Evolutionary conservation across 2,329 filamentous ascomycete genomes (phyloP).

Genomic region (Trichophyton benhamiae): DNA sequence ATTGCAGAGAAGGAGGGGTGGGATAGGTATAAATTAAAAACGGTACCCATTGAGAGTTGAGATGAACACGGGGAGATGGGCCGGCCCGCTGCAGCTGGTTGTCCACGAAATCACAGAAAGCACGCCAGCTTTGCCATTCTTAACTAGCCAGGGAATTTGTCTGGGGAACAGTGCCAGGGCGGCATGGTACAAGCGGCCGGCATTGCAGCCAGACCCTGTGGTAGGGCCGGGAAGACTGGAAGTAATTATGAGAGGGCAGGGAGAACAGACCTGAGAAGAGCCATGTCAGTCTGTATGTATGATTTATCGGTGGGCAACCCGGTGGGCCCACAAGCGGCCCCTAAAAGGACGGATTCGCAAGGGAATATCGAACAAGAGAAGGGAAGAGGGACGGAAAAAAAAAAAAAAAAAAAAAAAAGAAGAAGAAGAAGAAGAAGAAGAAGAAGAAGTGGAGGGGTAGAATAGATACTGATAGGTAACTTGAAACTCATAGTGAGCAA

Average conservation of each 20-base stretch:
- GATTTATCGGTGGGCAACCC: background rate
- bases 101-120: constrained; percentile 11
- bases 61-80: constrained; percentile 22
- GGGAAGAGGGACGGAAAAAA: too few relatives aligned
- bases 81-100: constrained; percentile 32
- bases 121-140: constrained; percentile 1
- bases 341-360: background rate
- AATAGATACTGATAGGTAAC: constrained; percentile 3
- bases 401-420: too few relatives aligned
- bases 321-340: background rate
- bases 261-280: background rate
- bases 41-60: background rate
- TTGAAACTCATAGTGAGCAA: background rate
- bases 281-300: background rate
- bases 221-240: constrained; percentile 3
- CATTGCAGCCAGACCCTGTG: constrained; percentile 2
- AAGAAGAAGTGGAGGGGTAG: constrained; percentile 5
- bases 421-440: too few relatives aligned
- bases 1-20: background rate
- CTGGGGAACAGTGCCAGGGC: constrained; percentile 9
- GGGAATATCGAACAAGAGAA: background rate
- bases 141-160: constrained; percentile 13
- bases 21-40: constrained; percentile 2
- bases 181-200: constrained; percentile 1
- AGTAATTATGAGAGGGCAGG: background rate